Evolutionary conservation across 2,329 filamentous ascomycete species (phyloP), one percentile per base, ranked within the genome.

Genomic region (Ascocoryne sarcoides): DNA sequence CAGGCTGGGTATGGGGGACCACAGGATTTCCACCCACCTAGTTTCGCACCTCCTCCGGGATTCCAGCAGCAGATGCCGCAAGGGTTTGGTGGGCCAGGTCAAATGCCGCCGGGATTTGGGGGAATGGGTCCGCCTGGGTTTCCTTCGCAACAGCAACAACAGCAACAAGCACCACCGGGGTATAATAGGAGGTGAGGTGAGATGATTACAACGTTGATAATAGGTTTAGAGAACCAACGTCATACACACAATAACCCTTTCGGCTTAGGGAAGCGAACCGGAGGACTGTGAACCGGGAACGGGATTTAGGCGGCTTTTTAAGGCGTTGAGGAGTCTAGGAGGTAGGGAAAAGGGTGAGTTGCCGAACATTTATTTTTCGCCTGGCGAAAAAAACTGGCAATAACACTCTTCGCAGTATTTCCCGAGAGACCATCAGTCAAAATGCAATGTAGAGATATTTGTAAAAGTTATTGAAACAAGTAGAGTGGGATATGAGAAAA

Each of bases 1-100:
- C 76, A 81, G 53, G 77, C 67, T 36, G 79, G 78, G 2, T 84
- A 82, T 56, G 81, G 80, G 31, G 82, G 81, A 8, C 79, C 75
- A 10, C 69, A 73, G 40, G 65, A 67, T 38, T 71, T 71, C 52
- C 62, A 67, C 41, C 60, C 59, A 21, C 53, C 55, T 44, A 63
- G 62, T 42, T 64, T 65, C 53, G 66, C 63, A 19, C 62, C 66
- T 9, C 70, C 71, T 18, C 59, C 61, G 18, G 70, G 69, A 1
- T 74, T 74, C 54, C 53, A 44, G 23, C 49, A 47, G 31, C 43
- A 48, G 9, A 62, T 65, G 21, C 67, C 70, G 16, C 65, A 69
- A 36, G 69, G 69, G 1, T 59, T 59, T 44, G 53, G 48, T 3
- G 47, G 37, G 7, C 49, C 49, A 5, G 53, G 55, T 10, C 48